Conservation (phyloP, 768 basidiomycete genomes). For the Cantharellus cinnabarinus region DNA sequence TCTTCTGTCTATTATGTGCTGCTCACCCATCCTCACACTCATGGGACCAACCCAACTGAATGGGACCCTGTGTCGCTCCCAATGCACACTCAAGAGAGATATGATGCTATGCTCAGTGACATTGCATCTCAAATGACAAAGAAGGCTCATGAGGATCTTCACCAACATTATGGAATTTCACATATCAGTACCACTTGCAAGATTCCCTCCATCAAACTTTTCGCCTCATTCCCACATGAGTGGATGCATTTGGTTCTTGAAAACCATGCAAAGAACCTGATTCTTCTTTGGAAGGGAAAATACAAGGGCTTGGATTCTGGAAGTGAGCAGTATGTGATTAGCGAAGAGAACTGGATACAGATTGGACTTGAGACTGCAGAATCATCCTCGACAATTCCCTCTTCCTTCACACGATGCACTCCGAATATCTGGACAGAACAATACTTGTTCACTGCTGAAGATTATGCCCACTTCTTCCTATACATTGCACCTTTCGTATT, state of each 20-base stretch:
- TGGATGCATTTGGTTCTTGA: conserved; percentile 10
- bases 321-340: background rate
- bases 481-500: too few species aligned
- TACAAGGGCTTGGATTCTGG: conserved; percentile 1
- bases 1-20: conserved; percentile 15
- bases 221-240: conserved; percentile 6
- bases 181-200: background rate
- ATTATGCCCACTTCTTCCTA: too few species aligned
- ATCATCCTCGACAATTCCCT: conserved; percentile 2
- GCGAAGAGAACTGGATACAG: background rate
- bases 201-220: background rate
- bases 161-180: conserved; percentile 5
- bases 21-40: background rate
- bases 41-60: conserved; percentile 9
- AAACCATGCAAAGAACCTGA: conserved; percentile 2
- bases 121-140: background rate
- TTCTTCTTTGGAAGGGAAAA: conserved; percentile 4
- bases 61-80: conserved; percentile 19
- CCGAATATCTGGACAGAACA: too few species aligned
- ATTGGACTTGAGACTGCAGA: conserved; percentile 2
- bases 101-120: background rate
- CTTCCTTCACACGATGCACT: too few species aligned
- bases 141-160: background rate
- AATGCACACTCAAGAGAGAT: conserved; percentile 13
- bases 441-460: too few species aligned